Evolutionary conservation across 495 filamentous ascomycete species (phyloP).

Genomic region (Filosporella fistucella): DNA sequence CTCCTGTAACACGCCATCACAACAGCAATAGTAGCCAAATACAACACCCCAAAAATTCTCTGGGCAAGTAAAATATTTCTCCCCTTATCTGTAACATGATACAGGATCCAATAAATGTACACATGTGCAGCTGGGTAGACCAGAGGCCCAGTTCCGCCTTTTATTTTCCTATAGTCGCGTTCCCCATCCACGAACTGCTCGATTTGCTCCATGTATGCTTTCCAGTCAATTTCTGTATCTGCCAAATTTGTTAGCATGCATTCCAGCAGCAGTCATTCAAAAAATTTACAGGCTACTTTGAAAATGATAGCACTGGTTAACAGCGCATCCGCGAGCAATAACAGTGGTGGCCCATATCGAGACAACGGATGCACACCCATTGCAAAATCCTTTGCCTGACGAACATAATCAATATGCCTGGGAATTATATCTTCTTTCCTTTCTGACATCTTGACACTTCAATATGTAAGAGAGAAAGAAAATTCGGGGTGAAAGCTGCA

Average conservation of each 20-base stretch:
- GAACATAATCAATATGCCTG: constrained; percentile 3
- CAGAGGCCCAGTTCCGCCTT: constrained; percentile 85
- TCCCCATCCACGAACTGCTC: constrained; percentile 75
- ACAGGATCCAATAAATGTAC: constrained; percentile 79
- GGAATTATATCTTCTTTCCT: background rate
- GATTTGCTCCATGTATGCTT: constrained; percentile 93
- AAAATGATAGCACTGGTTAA: constrained; percentile 73
- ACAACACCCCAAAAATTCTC: constrained; percentile 71
- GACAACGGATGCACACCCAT: constrained; percentile 16
- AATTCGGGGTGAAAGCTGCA: no score
- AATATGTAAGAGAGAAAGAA: no score
- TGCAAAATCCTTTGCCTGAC: constrained; percentile 14
- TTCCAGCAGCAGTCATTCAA: background rate
- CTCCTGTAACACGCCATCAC: constrained; percentile 80
- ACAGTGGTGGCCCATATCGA: constrained; percentile 40
- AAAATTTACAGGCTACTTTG: constrained; percentile 76
- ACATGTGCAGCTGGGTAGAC: constrained; percentile 94
- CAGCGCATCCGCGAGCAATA: constrained; percentile 68
- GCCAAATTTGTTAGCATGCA: background rate
- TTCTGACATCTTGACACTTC: constrained; percentile 8
- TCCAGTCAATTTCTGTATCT: constrained; percentile 99
- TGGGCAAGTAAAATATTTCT: constrained; percentile 75
- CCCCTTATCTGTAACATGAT: constrained; percentile 72
- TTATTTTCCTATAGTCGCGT: constrained; percentile 79
- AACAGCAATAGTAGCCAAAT: constrained; percentile 66